Evolutionary conservation across 2,329 filamentous ascomycete genomes (phyloP).

Genomic region (Colletotrichum melonis): DNA sequence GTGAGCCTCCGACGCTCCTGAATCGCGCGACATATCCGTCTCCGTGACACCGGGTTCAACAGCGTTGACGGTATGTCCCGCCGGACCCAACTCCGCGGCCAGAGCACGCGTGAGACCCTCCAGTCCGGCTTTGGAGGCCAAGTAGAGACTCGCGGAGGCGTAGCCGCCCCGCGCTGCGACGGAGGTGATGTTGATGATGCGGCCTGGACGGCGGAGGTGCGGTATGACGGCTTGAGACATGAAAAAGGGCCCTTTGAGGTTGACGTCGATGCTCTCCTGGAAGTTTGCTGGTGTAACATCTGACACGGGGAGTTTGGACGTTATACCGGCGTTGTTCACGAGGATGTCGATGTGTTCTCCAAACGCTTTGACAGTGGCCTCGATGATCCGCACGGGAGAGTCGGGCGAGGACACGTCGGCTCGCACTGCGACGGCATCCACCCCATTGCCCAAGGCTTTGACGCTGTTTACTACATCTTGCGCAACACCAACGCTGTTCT

Average conservation of each 20-base stretch:
- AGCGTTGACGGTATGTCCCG: constrained; percentile 19
- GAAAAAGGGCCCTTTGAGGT: constrained; percentile 19
- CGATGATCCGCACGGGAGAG: neutral
- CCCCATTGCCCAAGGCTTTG: neutral
- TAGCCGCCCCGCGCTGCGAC: constrained; percentile 17
- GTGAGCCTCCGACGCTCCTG: neutral
- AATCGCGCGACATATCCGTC: constrained; percentile 14
- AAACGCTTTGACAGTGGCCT: neutral
- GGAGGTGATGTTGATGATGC: constrained; percentile 26
- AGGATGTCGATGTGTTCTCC: constrained; percentile 23
- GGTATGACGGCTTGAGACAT: constrained; percentile 15
- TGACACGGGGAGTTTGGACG: neutral
- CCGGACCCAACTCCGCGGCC: constrained; percentile 17
- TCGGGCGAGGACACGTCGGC: constrained; percentile 1
- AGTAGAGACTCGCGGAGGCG: constrained; percentile 1
- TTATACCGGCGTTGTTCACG: constrained; percentile 24
- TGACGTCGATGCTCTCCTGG: neutral
- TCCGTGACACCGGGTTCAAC: constrained; percentile 16
- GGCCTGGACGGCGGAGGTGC: neutral
- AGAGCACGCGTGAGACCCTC: constrained; percentile 15
- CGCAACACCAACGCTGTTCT: neutral
- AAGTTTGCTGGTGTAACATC: constrained; percentile 6
- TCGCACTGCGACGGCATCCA: neutral
- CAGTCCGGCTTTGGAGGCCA: constrained; percentile 13
- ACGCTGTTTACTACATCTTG: neutral